phyloP scores from a whole-genome alignment of 2,329 filamentous ascomycete species.

The Polychaeton citri region DNA sequence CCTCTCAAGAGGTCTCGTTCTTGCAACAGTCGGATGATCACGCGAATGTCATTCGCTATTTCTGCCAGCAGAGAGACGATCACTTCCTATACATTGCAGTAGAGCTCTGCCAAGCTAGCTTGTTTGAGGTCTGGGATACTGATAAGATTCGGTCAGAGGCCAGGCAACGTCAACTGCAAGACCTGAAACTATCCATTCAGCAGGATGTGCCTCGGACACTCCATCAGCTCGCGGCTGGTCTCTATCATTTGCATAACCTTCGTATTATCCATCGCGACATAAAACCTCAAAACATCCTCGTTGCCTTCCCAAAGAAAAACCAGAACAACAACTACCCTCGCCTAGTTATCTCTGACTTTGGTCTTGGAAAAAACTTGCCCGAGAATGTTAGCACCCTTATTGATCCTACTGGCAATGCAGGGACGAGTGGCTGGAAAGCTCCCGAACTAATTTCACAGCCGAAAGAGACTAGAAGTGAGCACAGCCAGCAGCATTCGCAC shows the following conservation, averaged over 20 bases:
- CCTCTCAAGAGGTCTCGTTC: slow-evolving; percentile 82
- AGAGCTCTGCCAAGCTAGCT: slow-evolving; percentile 82
- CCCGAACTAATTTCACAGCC: slow-evolving; percentile 69
- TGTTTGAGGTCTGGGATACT: slow-evolving; percentile 86
- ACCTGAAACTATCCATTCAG: slow-evolving; percentile 59
- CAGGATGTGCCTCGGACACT: slow-evolving; percentile 67
- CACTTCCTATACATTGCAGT: slow-evolving; percentile 94
- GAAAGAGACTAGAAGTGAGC: slow-evolving; percentile 29
- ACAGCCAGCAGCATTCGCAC: slow-evolving; percentile 27
- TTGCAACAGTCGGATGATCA: slow-evolving; percentile 91
- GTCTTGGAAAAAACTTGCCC: slow-evolving; percentile 92
- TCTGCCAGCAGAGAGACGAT: slow-evolving; percentile 74
- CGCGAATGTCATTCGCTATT: slow-evolving; percentile 92
- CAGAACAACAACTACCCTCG: slow-evolving; percentile 50
- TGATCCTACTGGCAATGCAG: slow-evolving; percentile 85
- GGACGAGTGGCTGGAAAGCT: slow-evolving; percentile 91
- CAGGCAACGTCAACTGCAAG: slow-evolving; percentile 23
- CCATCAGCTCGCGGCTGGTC: slow-evolving; percentile 78
- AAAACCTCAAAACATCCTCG: slow-evolving; percentile 94
- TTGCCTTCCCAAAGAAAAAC: slow-evolving; percentile 55
- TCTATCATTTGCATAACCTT: slow-evolving; percentile 77
- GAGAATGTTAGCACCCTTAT: slow-evolving; percentile 89
- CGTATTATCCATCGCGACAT: slow-evolving; percentile 95
- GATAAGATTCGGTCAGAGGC: slow-evolving; percentile 51
- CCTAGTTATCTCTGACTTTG: slow-evolving; percentile 95